Evolutionary conservation across 73 alveolate genomes (phyloP).

Genomic region (Stentor roeselii): DNA sequence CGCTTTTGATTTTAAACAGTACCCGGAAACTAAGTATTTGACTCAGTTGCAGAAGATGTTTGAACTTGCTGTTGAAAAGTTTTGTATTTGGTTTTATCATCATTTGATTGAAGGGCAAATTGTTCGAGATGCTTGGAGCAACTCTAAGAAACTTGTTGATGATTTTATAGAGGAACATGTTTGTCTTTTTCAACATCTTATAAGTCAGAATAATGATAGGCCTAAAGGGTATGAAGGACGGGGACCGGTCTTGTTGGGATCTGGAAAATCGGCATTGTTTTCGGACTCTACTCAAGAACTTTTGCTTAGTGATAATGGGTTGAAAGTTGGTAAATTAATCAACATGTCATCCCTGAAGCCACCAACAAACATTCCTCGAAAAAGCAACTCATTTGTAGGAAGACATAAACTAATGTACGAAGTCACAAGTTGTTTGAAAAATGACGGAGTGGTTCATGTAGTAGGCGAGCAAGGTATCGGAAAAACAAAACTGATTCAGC

Average conservation of each 20-base stretch:
- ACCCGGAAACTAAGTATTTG: background rate
- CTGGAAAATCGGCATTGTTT: background rate
- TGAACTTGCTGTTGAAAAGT: background rate
- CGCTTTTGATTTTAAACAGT: background rate
- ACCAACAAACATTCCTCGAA: background rate
- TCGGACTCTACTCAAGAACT: background rate
- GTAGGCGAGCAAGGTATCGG: background rate
- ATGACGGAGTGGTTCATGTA: background rate
- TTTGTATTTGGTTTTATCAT: background rate
- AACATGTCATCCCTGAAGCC: background rate
- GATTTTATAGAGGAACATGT: background rate
- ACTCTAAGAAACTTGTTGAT: background rate
- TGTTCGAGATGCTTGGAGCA: background rate
- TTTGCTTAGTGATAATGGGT: background rate
- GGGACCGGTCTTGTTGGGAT: background rate
- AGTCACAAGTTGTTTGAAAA: background rate
- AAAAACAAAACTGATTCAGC: background rate
- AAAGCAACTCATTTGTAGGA: background rate
- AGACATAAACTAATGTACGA: background rate
- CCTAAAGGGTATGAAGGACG: background rate
- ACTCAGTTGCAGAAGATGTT: background rate
- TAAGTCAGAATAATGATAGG: background rate
- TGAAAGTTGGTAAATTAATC: background rate
- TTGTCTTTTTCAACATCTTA: background rate
- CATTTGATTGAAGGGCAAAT: background rate